Base-by-base conservation (phyloP, 2,329 filamentous ascomycete genomes). In the Aspergillus pseudoviridinutans region DNA sequence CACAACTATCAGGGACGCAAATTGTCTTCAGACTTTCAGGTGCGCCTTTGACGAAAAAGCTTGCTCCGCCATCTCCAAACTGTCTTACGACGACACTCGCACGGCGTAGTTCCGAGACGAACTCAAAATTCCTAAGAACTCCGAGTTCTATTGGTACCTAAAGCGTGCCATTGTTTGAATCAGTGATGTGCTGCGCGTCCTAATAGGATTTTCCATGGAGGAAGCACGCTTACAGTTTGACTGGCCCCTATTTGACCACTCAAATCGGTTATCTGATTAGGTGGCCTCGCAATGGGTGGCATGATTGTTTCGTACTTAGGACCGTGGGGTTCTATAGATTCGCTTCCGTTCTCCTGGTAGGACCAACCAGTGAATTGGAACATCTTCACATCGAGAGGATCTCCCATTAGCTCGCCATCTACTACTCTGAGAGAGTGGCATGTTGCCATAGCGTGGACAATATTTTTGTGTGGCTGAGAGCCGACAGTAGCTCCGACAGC, bases 1-100 rank as follows among this genome's bases (percentile, higher is more conserved):
- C 70, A 90, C 87, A 91, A 73, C 86, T 93, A 63, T 92, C 89
- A 0, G 89, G 81, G 10, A 84, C 83, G 74, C 94, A 99, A 44
- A 99, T 97, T 24, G 94, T 91, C 63, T 88, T 90, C 88, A 99
- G 96, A 66, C 91, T 93, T 74, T 99, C 94, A 1, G 94, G 94
- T 6, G 95, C 94, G 32, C 94, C 94, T 74, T 99, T 99, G 60
- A 97, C 93, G 72, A 91, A 99, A 44, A 97, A 84, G 65, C 92
- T 89, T 49, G 88, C 92, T 60, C 90, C 92, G 64, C 86, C 87
- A 60, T 91, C 87, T 4, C 92, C 91, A 71, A 96, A 96, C 51
- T 91, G 89, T 55, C 92, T 85, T 17, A 97, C 92, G 60, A 99
- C 84, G 17, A 97, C 94, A 76, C 93, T 97, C 10, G 94, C 92